Conservation (phyloP, 2,329 filamentous ascomycete species). For the Zasmidium citrigriseum region DNA sequence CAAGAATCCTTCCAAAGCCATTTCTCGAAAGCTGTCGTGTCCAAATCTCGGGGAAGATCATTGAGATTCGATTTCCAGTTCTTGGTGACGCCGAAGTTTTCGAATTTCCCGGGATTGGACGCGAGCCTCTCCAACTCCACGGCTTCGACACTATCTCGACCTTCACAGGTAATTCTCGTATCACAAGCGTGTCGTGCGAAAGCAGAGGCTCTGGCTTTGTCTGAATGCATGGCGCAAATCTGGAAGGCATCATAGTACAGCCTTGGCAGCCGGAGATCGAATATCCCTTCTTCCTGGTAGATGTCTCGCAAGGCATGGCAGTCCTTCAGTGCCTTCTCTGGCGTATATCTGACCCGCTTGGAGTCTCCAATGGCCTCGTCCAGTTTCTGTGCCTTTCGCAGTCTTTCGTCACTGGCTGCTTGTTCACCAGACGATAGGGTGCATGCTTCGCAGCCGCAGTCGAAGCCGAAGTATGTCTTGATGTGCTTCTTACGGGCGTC, state of each 20-base stretch:
- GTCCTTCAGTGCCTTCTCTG: conserved; percentile 20
- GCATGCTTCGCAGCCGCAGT: conserved; percentile 40
- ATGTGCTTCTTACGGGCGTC: conserved; percentile 16
- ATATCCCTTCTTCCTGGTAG: conserved; percentile 20
- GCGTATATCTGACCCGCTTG: conserved; percentile 21
- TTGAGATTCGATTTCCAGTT: conserved; percentile 24
- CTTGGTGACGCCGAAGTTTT: conserved; percentile 24
- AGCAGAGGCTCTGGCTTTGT: conserved; percentile 18
- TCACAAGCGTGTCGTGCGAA: conserved; percentile 23
- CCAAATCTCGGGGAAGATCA: conserved; percentile 11
- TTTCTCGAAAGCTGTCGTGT: conserved; percentile 7
- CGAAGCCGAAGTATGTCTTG: conserved; percentile 35
- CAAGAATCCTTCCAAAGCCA: conserved; percentile 20
- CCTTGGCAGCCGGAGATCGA: conserved; percentile 24
- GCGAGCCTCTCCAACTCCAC: conserved; percentile 16
- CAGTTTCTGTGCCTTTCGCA: conserved; percentile 22
- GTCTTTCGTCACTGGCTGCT: conserved; percentile 32
- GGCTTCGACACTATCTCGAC: conserved; percentile 22
- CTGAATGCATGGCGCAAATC: conserved; percentile 27
- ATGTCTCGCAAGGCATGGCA: conserved; percentile 18
- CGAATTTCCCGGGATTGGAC: conserved; percentile 18
- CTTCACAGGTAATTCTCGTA: conserved; percentile 24
- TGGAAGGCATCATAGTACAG: conserved; percentile 30
- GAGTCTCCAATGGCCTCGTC: conserved; percentile 26
- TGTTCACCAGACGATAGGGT: conserved; percentile 36